Conservation (phyloP, 2,329 filamentous ascomycete genomes). For the Arthroderma sp. region DNA sequence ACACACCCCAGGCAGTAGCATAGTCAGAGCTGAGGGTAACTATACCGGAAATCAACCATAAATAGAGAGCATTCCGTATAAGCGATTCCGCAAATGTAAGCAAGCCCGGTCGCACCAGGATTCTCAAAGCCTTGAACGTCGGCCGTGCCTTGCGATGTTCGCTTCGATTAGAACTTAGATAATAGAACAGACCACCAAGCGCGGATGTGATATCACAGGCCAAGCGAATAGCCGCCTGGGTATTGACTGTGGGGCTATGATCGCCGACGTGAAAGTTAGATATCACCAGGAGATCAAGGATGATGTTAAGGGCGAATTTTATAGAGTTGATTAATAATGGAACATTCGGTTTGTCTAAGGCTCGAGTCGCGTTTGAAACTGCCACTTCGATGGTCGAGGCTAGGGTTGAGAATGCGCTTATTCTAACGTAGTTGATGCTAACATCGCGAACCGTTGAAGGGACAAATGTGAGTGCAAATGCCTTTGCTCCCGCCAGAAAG, state of each 20-base stretch:
- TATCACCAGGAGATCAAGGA: constrained; percentile 53
- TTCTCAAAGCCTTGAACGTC: constrained; percentile 32
- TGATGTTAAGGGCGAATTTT: constrained; percentile 54
- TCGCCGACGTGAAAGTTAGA: constrained; percentile 49
- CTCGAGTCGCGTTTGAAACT: constrained; percentile 47
- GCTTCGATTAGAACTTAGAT: constrained; percentile 34
- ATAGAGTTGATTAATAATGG: constrained; percentile 51
- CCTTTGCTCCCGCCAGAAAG: constrained; percentile 41
- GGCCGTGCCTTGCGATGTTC: constrained; percentile 19
- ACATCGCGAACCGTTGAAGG: constrained; percentile 43
- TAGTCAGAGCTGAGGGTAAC: constrained; percentile 51
- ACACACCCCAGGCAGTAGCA: constrained; percentile 60
- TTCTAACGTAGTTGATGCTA: constrained; percentile 51
- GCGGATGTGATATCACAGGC: constrained; percentile 47
- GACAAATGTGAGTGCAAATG: constrained; percentile 50
- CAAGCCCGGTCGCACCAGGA: constrained; percentile 44
- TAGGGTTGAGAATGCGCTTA: constrained; percentile 49
- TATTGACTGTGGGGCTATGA: constrained; percentile 45
- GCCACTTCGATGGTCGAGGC: constrained; percentile 51
- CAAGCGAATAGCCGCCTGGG: constrained; percentile 51
- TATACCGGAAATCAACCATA: constrained; percentile 56
- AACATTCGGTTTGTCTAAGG: constrained; percentile 56
- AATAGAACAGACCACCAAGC: constrained; percentile 46
- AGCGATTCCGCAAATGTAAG: constrained; percentile 52
- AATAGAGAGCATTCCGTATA: constrained; percentile 54